phyloP scores from a whole-genome alignment of 306 rosid species.

The Trichosanthes truncata region DNA sequence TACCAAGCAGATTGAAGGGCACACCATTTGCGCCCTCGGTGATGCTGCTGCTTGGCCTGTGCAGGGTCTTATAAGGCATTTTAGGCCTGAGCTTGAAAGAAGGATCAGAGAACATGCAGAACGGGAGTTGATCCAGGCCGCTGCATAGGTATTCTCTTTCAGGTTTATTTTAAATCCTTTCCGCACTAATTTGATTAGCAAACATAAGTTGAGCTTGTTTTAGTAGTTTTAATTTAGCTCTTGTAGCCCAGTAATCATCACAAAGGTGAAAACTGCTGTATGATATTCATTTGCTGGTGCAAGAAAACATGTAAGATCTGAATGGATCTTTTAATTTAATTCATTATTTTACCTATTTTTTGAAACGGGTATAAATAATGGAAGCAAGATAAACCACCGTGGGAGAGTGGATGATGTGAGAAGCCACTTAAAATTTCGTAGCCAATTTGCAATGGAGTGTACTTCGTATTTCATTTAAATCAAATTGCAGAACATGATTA shows the following conservation, averaged over 20 bases:
- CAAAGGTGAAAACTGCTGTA: neutral
- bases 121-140: constrained; percentile 76
- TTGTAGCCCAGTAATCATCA: neutral
- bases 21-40: constrained; percentile 94
- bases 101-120: constrained; percentile 85
- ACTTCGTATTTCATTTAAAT: neutral
- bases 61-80: constrained; percentile 97
- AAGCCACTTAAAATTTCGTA: neutral
- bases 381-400: neutral
- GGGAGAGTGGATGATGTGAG: neutral
- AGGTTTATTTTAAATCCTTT: constrained; percentile 30
- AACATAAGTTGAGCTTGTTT: neutral
- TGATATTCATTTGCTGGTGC: neutral
- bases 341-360: neutral
- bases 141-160: constrained; percentile 43
- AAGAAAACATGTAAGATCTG: neutral
- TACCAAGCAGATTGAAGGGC: constrained; percentile 97
- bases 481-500: neutral
- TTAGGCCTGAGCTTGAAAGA: constrained; percentile 98
- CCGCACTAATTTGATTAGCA: neutral
- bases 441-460: neutral
- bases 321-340: neutral
- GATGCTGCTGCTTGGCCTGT: constrained; percentile 99
- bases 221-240: neutral
- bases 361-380: neutral